Evolutionary conservation across 257 asterid genomes (phyloP).

Genomic region (Solanum dulcamara): DNA sequence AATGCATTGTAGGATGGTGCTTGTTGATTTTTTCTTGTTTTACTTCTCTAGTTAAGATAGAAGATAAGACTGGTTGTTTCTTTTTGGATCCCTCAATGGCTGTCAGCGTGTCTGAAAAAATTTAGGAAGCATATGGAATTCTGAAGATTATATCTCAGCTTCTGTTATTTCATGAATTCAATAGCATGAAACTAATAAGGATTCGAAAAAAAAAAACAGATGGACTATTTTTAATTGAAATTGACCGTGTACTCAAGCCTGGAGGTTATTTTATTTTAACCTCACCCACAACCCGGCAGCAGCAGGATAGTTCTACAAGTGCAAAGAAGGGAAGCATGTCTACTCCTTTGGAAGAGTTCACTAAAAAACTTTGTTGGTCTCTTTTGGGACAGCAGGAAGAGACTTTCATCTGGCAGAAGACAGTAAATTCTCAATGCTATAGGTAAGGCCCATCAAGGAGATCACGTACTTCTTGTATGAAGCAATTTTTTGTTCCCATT

Average conservation of each 20-base stretch:
- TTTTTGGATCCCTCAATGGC: neutral
- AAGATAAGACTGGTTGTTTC: neutral
- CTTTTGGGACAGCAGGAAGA: conserved; percentile 73
- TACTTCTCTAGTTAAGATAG: neutral
- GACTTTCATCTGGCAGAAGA: conserved; percentile 82
- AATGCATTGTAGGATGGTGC: neutral
- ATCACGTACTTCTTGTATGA: neutral
- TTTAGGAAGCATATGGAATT: neutral
- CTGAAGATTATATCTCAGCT: neutral
- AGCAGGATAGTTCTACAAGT: conserved; percentile 32
- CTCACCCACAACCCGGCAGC: conserved; percentile 56
- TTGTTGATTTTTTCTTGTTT: neutral
- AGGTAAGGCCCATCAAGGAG: conserved; percentile 33
- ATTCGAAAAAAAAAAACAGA: conserved; percentile 44
- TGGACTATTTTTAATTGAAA: conserved; percentile 73
- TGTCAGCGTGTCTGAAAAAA: neutral
- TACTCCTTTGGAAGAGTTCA: conserved; percentile 53
- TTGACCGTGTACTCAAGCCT: conserved; percentile 87
- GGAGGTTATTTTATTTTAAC: conserved; percentile 92
- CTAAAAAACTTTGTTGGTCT: conserved; percentile 66
- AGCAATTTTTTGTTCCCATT: neutral
- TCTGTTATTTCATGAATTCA: neutral
- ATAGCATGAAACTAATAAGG: conserved; percentile 12
- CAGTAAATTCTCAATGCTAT: conserved; percentile 54
- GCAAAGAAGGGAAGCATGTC: conserved; percentile 38